phyloP scores from a whole-genome alignment of 345 rosid species.

The Kandelia obovata region DNA sequence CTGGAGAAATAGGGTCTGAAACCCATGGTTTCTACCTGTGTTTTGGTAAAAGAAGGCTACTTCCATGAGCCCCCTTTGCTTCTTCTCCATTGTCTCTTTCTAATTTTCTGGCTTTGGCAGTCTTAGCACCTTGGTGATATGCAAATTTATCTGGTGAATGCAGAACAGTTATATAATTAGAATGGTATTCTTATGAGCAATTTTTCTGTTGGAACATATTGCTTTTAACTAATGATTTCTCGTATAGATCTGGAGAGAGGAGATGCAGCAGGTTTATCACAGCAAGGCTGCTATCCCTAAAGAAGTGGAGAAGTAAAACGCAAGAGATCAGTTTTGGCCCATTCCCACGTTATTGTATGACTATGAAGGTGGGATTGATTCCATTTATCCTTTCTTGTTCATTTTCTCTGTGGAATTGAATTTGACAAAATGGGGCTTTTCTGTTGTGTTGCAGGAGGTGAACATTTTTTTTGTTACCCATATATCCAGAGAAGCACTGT shows the following conservation, averaged over 20 bases:
- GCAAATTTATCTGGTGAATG: no score
- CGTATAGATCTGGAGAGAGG: slow-evolving; percentile 88
- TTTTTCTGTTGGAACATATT: background rate
- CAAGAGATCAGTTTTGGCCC: background rate
- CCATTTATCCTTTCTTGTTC: background rate
- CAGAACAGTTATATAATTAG: background rate
- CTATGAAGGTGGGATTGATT: slow-evolving; percentile 22
- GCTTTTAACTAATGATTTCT: background rate
- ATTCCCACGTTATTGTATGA: background rate
- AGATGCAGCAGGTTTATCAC: slow-evolving; percentile 79
- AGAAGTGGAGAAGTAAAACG: slow-evolving; percentile 53
- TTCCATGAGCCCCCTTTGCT: no score
- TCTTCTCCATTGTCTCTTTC: background rate
- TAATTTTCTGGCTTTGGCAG: no score
- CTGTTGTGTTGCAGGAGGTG: slow-evolving; percentile 6
- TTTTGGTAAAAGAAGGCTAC: no score
- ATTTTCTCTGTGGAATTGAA: background rate
- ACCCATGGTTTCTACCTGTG: no score
- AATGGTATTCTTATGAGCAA: background rate
- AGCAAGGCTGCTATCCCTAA: slow-evolving; percentile 52
- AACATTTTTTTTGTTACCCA: background rate
- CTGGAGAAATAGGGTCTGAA: no score
- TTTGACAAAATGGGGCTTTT: slow-evolving; percentile 3
- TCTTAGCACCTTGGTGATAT: no score
- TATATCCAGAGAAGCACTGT: background rate